A percentile compares a stretch with the other conserved stretches of the same genome.
Evolutionary conservation across 1,139 yeast species (phyloP).

Genomic region (Geotrichum carabidarum): DNA sequence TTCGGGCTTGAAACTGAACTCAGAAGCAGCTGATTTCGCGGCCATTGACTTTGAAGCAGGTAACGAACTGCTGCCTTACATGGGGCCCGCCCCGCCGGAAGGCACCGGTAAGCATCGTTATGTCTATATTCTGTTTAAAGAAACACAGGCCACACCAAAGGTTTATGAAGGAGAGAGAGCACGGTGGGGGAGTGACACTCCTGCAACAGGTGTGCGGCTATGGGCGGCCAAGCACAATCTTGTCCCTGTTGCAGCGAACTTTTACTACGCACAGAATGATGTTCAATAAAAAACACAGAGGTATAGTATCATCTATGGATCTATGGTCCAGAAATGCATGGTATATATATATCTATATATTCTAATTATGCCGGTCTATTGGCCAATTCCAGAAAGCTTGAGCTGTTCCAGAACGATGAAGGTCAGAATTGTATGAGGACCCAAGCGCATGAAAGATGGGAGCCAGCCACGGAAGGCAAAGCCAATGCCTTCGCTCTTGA

Average conservation of each 20-base stretch:
- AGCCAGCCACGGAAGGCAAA: constrained; percentile 90
- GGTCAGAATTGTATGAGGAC: constrained; percentile 85
- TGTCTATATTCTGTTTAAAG: constrained; percentile 68
- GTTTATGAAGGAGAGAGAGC: constrained; percentile 57
- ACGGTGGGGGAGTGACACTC: constrained; percentile 78
- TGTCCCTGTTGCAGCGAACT: constrained; percentile 69
- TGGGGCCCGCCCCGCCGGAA: constrained; percentile 82
- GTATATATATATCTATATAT: background rate
- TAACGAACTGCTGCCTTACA: constrained; percentile 44
- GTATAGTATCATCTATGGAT: background rate
- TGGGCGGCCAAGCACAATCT: constrained; percentile 65
- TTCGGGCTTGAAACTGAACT: constrained; percentile 53
- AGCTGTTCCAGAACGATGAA: constrained; percentile 76
- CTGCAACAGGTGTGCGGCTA: constrained; percentile 69
- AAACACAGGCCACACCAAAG: constrained; percentile 37
- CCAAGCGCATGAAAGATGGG: constrained; percentile 79
- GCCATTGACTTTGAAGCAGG: constrained; percentile 34
- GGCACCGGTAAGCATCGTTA: constrained; percentile 80
- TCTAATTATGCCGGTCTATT: background rate
- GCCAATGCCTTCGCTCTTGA: constrained; percentile 63
- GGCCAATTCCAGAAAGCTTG: constrained; percentile 43
- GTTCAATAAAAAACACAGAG: constrained; percentile 34
- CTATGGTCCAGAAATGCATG: background rate
- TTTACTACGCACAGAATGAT: constrained; percentile 67
- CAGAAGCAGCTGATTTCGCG: constrained; percentile 35